Base-by-base conservation (phyloP, 2,329 filamentous ascomycete genomes). In the Escovopsis sp. region DNA sequence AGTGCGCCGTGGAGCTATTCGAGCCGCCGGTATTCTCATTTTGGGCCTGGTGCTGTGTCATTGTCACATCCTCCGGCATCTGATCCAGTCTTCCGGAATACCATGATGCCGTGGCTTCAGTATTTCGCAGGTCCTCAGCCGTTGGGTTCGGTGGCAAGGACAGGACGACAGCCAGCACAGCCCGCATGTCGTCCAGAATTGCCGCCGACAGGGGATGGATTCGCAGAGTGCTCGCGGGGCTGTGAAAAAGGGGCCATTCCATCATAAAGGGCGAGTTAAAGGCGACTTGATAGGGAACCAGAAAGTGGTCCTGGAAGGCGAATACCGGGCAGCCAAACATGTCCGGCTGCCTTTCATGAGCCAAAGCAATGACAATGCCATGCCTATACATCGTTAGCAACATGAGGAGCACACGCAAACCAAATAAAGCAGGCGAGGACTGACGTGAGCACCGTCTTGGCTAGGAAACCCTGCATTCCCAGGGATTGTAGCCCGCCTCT, bases 121-220 rank as follows among this genome's bases (percentile, higher is more conserved):
- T 55, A 38, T 62, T 62, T 12, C 62, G 52, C 3, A 66, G 50
- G 28, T 68, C 59, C 23, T 61, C 60, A 0, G 48, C 30, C 0
- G 60, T 57, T 3, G 66, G 51, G 0, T 55, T 38, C 2, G 50
- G 45, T 0, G 67, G 61, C n/a, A 70, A 53, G 1, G 58, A 53
- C 5, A 69, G 47, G 0, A 72, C 62, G 3, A 62, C 53, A 11
- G 59, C 52, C n/a, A 72, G 57, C 1, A 75, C 55, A 19, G 64
- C 64, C 4, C 70, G 63, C 54, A 72, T 64, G 39, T 70, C 65
- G 42, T 75, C 71, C 3, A 75, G 62, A 41, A 75, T 68, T 12
- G 63, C 59, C 4, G 69, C 68, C 1, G 67, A 68, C 40, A 59
- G 56, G 1, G 59, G 56, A 40, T 71, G 66, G n/a, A 74, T 55